These are phyloP conservation scores for Chalara sp. DNA, from an alignment of 2,329 filamentous ascomycete species.

Conservation along the genomic window DNA sequence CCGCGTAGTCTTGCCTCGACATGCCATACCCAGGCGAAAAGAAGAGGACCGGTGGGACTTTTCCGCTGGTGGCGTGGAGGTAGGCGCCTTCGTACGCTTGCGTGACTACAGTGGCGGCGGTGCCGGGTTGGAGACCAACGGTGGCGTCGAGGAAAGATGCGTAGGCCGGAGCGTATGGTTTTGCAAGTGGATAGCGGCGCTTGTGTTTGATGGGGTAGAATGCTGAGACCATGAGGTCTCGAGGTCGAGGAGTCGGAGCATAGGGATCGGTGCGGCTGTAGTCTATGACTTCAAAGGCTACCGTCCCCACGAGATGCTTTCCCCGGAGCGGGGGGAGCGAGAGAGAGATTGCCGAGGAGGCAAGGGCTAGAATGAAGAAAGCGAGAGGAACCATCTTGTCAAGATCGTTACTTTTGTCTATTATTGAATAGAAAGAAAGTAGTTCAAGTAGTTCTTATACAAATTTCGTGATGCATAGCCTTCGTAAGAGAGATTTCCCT, in stretches of 20 bases:
- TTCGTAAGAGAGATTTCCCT: too few relatives aligned
- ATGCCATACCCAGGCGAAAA: constrained; percentile 25
- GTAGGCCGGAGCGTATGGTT: constrained; percentile 4
- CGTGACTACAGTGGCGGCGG: constrained; percentile 1
- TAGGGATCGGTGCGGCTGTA: too few relatives aligned
- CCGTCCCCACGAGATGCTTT: too few relatives aligned
- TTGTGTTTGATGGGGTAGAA: constrained; percentile 9
- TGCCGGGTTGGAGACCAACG: constrained; percentile 1
- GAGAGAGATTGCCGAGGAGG: too few relatives aligned
- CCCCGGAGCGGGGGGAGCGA: too few relatives aligned
- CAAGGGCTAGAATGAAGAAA: too few relatives aligned
- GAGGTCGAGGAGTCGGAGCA: not conserved
- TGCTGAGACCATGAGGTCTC: constrained; percentile 14
- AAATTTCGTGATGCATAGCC: too few relatives aligned
- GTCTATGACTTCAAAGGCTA: too few relatives aligned
- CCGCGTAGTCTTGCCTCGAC: constrained; percentile 23
- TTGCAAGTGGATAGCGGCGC: constrained; percentile 4
- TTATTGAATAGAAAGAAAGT: too few relatives aligned
- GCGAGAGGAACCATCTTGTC: too few relatives aligned
- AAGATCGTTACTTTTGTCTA: too few relatives aligned
- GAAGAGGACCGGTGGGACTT: constrained; percentile 19
- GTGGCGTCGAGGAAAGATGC: not conserved
- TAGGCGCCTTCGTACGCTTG: constrained; percentile 8
- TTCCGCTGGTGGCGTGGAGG: not conserved
- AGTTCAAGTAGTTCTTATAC: too few relatives aligned